Evolutionary conservation across 1,284 basidiomycete genomes (phyloP), one percentile per base, ranked within the genome.

Genomic region (Melampsora larici-populina): DNA sequence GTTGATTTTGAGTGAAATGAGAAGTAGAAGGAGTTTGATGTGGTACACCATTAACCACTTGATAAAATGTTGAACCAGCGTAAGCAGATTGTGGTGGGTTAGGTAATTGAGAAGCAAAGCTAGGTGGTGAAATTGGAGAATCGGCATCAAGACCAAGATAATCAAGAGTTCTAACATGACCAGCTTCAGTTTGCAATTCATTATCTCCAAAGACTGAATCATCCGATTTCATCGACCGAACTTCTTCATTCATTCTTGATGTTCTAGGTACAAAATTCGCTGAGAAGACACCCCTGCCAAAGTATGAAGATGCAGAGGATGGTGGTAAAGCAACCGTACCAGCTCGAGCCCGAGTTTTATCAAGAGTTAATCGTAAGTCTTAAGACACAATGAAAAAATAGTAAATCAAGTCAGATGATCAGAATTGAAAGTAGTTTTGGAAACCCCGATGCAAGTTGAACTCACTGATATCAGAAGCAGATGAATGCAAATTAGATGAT

Each of bases 111-210:
- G 51, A 55, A 55, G 18, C 18, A 13, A 55, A 21, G 15, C 51
- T 55, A 26, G 66, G 66, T 8, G 74, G 67, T 33, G 74, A 77
- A 26, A 77, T 55, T n/a, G 74, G 29, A 79, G 87, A 77, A 63
- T 79, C 80, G 40, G 93, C 92, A 81, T 94, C 94, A 80, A 97
- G 87, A 64, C 94, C 94, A 71, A 97, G 90, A 84, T 97, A 97
- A 84, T 95, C 94, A 79, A 97, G 88, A 33, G 94, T 97, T 82
- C 93, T 91, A 69, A 94, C 92, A 82, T 94, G 92, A 83, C 93
- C 92, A 78, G 94, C 92, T 79, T 95, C 93, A 26, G 88, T 87
- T n/a, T 79, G 79, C 40, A n/a, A 36, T n/a, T 77, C 67, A 67
- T 40, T 67, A 40, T n/a, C 31, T 1, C 67, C 74, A 13, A 63